These are phyloP conservation scores for Ophiostoma novo-ulmi DNA, from an alignment of 2,329 filamentous ascomycete species.

Conservation along the genomic window DNA sequence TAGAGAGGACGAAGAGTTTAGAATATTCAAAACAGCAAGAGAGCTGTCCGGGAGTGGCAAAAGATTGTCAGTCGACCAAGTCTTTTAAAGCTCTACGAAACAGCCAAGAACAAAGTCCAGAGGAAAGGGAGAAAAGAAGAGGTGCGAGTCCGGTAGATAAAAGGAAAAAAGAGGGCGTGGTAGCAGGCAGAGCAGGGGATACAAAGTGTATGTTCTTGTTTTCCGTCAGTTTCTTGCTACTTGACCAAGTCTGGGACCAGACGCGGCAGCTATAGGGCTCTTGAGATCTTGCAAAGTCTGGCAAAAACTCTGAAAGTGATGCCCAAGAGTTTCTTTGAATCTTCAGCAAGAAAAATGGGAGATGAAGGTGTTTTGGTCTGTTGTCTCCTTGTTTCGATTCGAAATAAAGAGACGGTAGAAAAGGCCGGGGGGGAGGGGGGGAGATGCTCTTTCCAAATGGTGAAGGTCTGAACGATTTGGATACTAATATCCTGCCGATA, in stretches of 20 bases:
- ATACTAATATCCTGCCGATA: constrained; percentile 10
- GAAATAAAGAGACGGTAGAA: constrained; percentile 18
- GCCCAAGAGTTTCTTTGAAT: neutral
- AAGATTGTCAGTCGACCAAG: neutral
- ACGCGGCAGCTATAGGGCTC: neutral
- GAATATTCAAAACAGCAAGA: neutral
- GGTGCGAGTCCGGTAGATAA: constrained; percentile 10
- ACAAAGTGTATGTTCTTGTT: neutral
- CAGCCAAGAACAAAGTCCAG: constrained; percentile 11
- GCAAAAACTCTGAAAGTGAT: neutral
- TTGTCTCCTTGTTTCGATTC: constrained; percentile 21
- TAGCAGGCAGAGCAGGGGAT: constrained; percentile 12
- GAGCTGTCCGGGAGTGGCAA: neutral
- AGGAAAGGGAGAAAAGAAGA: neutral
- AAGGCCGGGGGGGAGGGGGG: constrained; percentile 6
- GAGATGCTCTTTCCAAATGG: constrained; percentile 14
- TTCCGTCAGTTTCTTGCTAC: constrained; percentile 5
- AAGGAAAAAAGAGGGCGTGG: constrained; percentile 6
- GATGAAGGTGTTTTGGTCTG: constrained; percentile 8
- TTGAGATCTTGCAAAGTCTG: neutral
- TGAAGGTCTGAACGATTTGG: neutral
- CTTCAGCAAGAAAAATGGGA: constrained; percentile 10
- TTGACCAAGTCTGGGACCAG: neutral
- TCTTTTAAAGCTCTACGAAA: neutral
- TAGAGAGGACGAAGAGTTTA: neutral